Evolutionary conservation across 1,284 basidiomycete genomes (phyloP), one percentile per base, ranked within the genome.

Genomic region (Sanghuangporus weigelae): DNA sequence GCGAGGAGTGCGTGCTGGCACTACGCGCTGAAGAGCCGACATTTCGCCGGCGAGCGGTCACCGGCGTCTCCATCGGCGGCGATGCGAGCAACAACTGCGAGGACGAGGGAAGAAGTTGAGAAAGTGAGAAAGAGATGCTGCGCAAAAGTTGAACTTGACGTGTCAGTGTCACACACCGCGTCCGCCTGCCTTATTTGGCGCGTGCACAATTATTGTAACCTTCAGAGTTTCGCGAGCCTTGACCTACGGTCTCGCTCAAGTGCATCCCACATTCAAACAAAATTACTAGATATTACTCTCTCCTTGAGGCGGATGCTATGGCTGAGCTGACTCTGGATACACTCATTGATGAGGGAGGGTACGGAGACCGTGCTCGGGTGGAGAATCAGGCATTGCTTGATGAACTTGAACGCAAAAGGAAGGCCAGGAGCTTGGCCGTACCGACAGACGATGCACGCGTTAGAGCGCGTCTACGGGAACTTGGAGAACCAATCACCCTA

Each of bases 391-490:
- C 88, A 65, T 84, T 95, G 56, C 80, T 95, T 60, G 92, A 95
- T 73, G 93, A 96, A 75, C 84, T 98, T n/a, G 95, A 97, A 74
- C 84, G 94, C 69, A 96, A 95, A 81, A 96, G 95, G 80, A 88
- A 93, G 71, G 91, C 95, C n/a, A 84, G 96, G 66, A 89, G 81
- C 65, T 85, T 98, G 76, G 96, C 96, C 14, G 94, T 99, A 3
- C 97, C 97, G 5, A 99, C 97, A 7, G 96, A 98, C 73, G 97
- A 99, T 76, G 88, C 84, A 69, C 90, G 92, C 67, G 96, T 99
- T 68, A 90, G 92, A 72, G 87, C 89, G 50, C 82, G 93, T 62
- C 80, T 99, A 66, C 82, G 97, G 63, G 93, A 96, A 75, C 89
- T 97, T 67, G 95, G 93, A 36, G 93, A 99, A 74, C 97, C 97